Conservation (phyloP, 129 eudicot species). For the Flaveria brownii region DNA sequence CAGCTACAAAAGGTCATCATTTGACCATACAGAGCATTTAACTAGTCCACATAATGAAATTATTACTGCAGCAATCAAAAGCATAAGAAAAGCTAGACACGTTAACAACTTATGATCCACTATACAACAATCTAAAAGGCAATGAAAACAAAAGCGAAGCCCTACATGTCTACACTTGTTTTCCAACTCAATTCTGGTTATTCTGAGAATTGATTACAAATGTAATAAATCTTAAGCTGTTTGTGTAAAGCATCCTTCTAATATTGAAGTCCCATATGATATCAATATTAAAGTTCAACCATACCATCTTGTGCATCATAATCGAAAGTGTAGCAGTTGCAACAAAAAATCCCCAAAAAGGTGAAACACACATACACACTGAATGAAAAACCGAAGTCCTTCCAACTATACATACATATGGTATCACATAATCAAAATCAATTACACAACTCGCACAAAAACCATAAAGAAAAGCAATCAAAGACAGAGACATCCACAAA, state of each 20-base stretch:
- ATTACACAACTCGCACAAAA: slow-evolving; percentile 17
- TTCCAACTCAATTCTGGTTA: not conserved
- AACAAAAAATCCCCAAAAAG: not conserved
- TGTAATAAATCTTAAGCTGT: not conserved
- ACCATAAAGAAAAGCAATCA: not conserved
- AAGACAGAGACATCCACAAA: not conserved
- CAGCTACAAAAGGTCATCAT: not conserved
- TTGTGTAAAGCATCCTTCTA: not conserved
- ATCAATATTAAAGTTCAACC: not conserved
- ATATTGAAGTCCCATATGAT: not conserved
- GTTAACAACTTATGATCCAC: not conserved
- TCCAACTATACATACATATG: not conserved
- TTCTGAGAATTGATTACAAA: not conserved
- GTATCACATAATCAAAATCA: not conserved
- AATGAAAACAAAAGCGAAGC: not conserved
- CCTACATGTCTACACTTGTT: not conserved
- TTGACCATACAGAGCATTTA: not conserved
- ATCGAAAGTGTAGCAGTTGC: not conserved
- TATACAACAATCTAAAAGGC: not conserved
- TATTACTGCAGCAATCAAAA: slow-evolving; percentile 4
- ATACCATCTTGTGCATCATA: not conserved
- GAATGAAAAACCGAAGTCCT: not conserved
- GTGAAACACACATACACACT: not conserved
- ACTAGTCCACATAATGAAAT: not conserved
- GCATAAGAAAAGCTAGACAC: not conserved